Base-by-base conservation (phyloP, 78 protist genomes). In the Guillardia theta region DNA sequence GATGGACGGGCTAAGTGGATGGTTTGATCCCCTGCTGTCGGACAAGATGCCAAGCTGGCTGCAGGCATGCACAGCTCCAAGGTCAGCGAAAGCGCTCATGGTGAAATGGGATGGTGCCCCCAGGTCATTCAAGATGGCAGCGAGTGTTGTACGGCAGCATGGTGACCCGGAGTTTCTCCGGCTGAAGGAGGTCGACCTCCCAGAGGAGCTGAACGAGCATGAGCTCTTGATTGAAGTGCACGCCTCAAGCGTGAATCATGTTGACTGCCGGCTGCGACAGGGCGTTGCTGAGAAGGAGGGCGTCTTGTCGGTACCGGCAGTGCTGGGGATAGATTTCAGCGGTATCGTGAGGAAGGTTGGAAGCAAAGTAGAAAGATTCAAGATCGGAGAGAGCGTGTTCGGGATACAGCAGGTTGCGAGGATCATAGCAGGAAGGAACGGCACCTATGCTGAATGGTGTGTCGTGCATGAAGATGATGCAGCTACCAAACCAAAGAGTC, bases 51-150 rank as follows among this genome's bases (percentile, higher is more conserved):
- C 21, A 24, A 24, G 27, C 46, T 78, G 90, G 90, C 50, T 78
- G 45, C 90, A 78, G 44, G 18, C 90, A 43, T 78, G 90, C 90
- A 78, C 90, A 1, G 90, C 90, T 4, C 83, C 83, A 12, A 36
- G 83, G 46, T 43, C 83, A 12, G 46, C 83, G 41, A 70, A 70
- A 18, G 46, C 36, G 21, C n/a, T 70, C 46, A 36, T 36, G 83
- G 83, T 70, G 36, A 24, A 70, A 36, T 78, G 45, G 45, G 90
- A 43, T 1, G 90, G 90, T 22, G 48, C 50, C 10, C 90, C 90
- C 18, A 78, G 44, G 90, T 24, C 39, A 22, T 4, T 24, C 5
- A 78, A 78, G 48, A 78, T 78, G 90, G 12, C 10, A 0, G 90
- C 90, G 39, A 6, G 18, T 4, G 90, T 78, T 37, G 43, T 36